phyloP scores from a whole-genome alignment of 2,329 filamentous ascomycete species.

The Ploettnerulaceae sp. region DNA sequence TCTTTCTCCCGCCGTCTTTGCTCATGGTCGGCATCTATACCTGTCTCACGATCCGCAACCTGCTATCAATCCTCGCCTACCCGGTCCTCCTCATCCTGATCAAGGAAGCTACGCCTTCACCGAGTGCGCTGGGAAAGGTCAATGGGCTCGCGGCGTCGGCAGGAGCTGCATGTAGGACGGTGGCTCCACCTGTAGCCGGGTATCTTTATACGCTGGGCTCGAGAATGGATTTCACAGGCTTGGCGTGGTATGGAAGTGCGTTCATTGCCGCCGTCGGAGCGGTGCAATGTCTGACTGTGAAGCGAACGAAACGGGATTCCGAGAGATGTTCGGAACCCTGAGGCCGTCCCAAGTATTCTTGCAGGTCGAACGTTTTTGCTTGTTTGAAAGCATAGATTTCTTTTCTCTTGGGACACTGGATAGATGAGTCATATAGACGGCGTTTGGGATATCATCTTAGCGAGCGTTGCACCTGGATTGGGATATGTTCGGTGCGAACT shows the following conservation, averaged over 20 bases:
- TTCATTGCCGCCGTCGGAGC: constrained; percentile 52
- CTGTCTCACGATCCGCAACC: constrained; percentile 45
- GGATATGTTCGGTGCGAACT: too few relatives aligned
- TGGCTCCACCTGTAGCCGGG: constrained; percentile 60
- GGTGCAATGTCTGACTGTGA: constrained; percentile 50
- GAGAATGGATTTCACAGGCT: constrained; percentile 52
- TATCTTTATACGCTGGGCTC: constrained; percentile 58
- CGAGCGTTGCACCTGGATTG: neutral
- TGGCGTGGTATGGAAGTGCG: constrained; percentile 61
- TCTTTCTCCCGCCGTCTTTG: constrained; percentile 47
- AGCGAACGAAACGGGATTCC: constrained; percentile 15
- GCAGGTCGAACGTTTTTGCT: neutral
- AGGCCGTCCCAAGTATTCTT: constrained; percentile 6
- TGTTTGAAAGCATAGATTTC: neutral
- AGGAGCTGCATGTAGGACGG: constrained; percentile 61
- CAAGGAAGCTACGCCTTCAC: constrained; percentile 58
- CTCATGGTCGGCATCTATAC: constrained; percentile 54
- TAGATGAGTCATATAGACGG: neutral
- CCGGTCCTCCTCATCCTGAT: constrained; percentile 62
- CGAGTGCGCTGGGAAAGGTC: constrained; percentile 54
- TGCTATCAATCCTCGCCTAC: constrained; percentile 59
- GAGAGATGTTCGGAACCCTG: constrained; percentile 16
- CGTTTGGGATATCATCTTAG: neutral
- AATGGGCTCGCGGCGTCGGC: constrained; percentile 63
- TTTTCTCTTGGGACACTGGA: neutral